Evolutionary conservation across 192 early-diverging fungal species (phyloP).

Genomic region (Anaeromyces robustus): DNA sequence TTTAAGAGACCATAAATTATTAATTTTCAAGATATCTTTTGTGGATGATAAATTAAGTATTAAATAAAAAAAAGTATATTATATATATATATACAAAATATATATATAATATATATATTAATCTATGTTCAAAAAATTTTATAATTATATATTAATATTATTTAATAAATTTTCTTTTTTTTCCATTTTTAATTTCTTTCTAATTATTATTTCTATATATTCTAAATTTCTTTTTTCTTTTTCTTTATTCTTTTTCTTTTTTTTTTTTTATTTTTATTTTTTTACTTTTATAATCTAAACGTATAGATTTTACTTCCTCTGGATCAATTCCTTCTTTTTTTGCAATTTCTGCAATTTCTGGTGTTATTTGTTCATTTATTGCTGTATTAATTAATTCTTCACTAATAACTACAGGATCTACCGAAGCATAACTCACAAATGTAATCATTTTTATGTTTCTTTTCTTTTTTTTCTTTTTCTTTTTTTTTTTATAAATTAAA

Average conservation of each 20-base stretch:
- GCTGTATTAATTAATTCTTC: slow-evolving; percentile 40
- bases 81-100: neutral
- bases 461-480: neutral
- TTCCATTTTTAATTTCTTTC: neutral
- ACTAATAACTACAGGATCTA: slow-evolving; percentile 47
- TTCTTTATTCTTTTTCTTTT: too few species aligned
- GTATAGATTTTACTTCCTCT: slow-evolving; percentile 19
- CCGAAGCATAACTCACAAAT: slow-evolving; percentile 18
- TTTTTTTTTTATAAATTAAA: too few species aligned
- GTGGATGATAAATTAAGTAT: too few species aligned
- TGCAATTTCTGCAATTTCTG: slow-evolving; percentile 43
- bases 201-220: too few species aligned
- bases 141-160: neutral
- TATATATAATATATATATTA: neutral
- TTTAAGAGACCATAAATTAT: slow-evolving; percentile 41
- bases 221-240: too few species aligned
- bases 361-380: slow-evolving; percentile 32
- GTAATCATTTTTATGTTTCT: slow-evolving; percentile 10
- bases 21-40: slow-evolving; percentile 45
- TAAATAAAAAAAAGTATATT: too few species aligned
- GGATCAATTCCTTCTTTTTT: slow-evolving; percentile 38
- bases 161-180: neutral
- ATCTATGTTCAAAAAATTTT: too few species aligned
- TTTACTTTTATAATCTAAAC: slow-evolving; percentile 47
- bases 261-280: neutral